Base-by-base conservation (phyloP, 2,329 filamentous ascomycete genomes). In the Penicillium brevicompactum region DNA sequence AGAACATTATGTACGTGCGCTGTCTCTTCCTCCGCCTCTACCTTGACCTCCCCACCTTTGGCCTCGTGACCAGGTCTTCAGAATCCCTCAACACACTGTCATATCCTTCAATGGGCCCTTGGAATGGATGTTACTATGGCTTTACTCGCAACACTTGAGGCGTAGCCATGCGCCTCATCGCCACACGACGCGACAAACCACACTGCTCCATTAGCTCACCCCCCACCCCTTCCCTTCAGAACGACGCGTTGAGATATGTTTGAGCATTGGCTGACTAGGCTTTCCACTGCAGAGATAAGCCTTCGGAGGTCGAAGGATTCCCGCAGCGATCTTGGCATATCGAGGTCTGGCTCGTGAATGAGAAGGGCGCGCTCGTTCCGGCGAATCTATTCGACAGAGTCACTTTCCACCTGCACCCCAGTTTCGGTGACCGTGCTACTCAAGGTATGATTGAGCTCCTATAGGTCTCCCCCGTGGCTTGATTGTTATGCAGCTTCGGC, bases 281-380 rank as follows among this genome's bases (percentile, higher is more conserved):
- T 42, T 50, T 18, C 18, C 9, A 18, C 34, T 67, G 71, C 70
- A 92, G 89, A 70, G 85, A 91, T 69, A 92, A 92, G 72, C 87
- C 90, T 18, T 89, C 90, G 13, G 89, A 88, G 38, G 84, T 91
- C 62, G 90, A 92, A 67, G 92, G 92, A 3, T 96, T 92, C 69
- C 94, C 94, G 10, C 92, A 97, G 85, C 88, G 94, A 73, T 82
- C 86, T 76, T 99, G 94, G 94, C 92, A 85, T 64, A 90, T 97
- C 72, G 87, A 89, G 76, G 81, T 99, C 65, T 91, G 85, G 76
- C 76, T 97, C 49, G 75, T 97, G 52, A 92, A 96, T 63, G 89
- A 95, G 67, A 86, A 90, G 60, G 92, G 92, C 65, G 90, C 94
- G 65, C 87, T 95, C 75, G 83, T 91, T 49, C 84, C 89, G 7